Evolutionary conservation across 2,329 filamentous ascomycete species (phyloP), one percentile per base, ranked within the genome.

Genomic region (Pseudocercospora pini-densiflorae): DNA sequence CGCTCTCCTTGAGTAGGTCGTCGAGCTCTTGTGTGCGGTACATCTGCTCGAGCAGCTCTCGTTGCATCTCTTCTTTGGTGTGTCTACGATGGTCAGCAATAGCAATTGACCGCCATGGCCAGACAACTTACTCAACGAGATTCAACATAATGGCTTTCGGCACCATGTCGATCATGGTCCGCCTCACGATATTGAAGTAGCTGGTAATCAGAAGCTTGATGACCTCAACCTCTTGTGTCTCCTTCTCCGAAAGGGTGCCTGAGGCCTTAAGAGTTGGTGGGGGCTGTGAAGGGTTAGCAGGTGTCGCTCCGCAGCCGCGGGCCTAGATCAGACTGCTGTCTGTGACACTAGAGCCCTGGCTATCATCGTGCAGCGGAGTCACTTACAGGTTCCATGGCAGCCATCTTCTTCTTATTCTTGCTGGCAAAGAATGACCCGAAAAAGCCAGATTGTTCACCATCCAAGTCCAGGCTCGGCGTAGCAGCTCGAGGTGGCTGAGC

Each of bases 401-500:
- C 95, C 83, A 97, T 96, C 90, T 97, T 98, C 88, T 99, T 99
- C 89, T 98, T 99, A 84, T 98, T 99, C 88, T 98, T 99, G 77
- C 92, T 94, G 10, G 95, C 93, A 78, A 97, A 99, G 87, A 99
- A 99, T 76, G 92, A 97, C 73, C 95, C 95, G 75, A 99, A 99
- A 87, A 99, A 99, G 43, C 94, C 93, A 36, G 67, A 66, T 67
- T 86, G 75, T 16, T 79, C 76, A 77, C 83, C 81, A 49, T 77
- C 72, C 51, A 88, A 82, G 59, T 89, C 88, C 58, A 93, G 82
- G 45, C 90, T 91, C 7, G 93, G 95, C 77, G 90, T 97, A 63
- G 87, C 87, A 51, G 92, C 88, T 69, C 93, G 89, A 60, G 85
- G 89, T 1, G 93, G 93, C 23, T 85, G 65, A 3, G 74, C 83